These are phyloP conservation scores for Austroboletus eburneus DNA, from an alignment of 768 basidiomycete species.

Conservation along the genomic window DNA sequence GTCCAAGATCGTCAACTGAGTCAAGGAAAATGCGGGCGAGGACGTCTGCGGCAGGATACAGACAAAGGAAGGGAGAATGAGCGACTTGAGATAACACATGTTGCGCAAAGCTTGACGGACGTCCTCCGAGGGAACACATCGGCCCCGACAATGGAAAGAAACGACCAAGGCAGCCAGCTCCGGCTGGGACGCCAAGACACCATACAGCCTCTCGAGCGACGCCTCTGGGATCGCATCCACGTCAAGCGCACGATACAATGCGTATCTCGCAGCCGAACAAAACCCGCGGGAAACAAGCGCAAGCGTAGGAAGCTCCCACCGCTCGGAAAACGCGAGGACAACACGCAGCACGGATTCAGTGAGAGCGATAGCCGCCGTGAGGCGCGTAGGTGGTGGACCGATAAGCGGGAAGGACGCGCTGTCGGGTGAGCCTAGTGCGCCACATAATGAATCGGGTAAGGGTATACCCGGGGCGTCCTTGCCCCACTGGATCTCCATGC, in stretches of 20 bases:
- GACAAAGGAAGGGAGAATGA: constrained; percentile 25
- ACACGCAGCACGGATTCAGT: constrained; percentile 16
- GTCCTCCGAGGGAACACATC: constrained; percentile 11
- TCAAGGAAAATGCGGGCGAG: constrained; percentile 20
- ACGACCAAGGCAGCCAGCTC: constrained; percentile 24
- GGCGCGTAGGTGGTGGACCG: neutral
- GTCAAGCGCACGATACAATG: constrained; percentile 22
- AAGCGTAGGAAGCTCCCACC: constrained; percentile 14
- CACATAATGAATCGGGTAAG: constrained; percentile 20
- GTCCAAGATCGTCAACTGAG: constrained; percentile 28
- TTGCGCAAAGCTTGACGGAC: constrained; percentile 26
- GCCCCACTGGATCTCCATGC: neutral
- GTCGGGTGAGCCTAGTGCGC: constrained; percentile 4
- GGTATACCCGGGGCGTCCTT: constrained; percentile 1
- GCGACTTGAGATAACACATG: constrained; percentile 26
- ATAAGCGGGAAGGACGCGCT: neutral
- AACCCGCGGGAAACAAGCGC: constrained; percentile 24
- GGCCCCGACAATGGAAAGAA: constrained; percentile 22
- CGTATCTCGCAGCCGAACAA: constrained; percentile 18
- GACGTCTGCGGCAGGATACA: constrained; percentile 18
- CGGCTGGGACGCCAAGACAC: constrained; percentile 13
- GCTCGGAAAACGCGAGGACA: constrained; percentile 21
- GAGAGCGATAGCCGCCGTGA: constrained; percentile 4
- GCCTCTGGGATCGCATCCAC: constrained; percentile 11
- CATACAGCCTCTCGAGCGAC: constrained; percentile 14